Base-by-base conservation (phyloP, 176 grass and related monocot genomes). In the Oryza nivara region DNA sequence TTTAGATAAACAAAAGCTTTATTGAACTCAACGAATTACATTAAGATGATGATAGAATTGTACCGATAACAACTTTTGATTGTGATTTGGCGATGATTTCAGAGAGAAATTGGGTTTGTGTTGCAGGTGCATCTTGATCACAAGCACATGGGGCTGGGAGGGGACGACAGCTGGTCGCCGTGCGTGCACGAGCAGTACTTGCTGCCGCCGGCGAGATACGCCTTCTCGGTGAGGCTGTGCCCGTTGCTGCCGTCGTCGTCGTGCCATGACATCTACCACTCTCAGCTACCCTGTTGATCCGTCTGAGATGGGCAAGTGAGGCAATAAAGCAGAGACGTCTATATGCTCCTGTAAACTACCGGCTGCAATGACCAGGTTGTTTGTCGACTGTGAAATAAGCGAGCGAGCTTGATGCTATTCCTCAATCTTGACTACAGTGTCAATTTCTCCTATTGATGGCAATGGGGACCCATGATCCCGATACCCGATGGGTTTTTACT, bases 41-140 rank as follows among this genome's bases (percentile, higher is more conserved):
- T 32, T 32, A 32, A 32, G 30, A 32, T 32, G 30, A 32, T 32
- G 2, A 0, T 32, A 32, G 30, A 32, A 32, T 32, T 32, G 30
- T 0, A 32, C 30, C 0, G 30, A 32, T 32, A 32, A 32, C 30
- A 32, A 32, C 30, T 32, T 32, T 32, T 32, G 30, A 32, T 32
- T 32, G 30, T 32, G 30, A 32, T 32, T 32, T 32, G 30, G 30
- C 63, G 26, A 43, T 63, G 43, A 0, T 48, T 52, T 52, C 49
- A 56, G 5, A 5, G 4, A 49, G 23, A 54, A 47, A 47, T 48
- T 35, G 28, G 16, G 3, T 13, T 47, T 89, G 36, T 67, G 20
- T 80, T 86, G 81, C 76, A 98, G 93, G 93, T 98, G 77, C 96
- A 95, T 83, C 91, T 95, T 72, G 96, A 98, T 40, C 89, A 95